Evolutionary conservation across 2,329 filamentous ascomycete species (phyloP).

Genomic region (Botrytis aclada): DNA sequence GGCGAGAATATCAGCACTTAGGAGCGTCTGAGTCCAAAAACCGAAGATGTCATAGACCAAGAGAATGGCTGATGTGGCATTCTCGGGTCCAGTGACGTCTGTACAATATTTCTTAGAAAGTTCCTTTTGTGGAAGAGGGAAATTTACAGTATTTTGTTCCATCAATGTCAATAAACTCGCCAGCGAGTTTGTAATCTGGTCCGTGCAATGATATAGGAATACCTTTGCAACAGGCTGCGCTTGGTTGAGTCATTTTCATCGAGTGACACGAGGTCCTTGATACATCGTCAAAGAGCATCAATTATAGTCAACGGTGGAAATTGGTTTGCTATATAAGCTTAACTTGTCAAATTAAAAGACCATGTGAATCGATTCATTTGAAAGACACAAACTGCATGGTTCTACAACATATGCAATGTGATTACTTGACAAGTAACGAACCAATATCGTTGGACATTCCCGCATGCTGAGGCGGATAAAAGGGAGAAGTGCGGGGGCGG

Average conservation of each 20-base stretch:
- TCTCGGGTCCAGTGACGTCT: conserved; percentile 47
- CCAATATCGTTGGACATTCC: neutral
- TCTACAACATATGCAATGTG: neutral
- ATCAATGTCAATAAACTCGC: conserved; percentile 1
- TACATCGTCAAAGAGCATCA: neutral
- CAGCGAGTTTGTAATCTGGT: neutral
- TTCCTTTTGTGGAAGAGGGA: too few relatives aligned
- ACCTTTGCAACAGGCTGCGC: conserved; percentile 15
- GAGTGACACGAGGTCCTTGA: neutral
- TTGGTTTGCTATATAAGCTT: neutral
- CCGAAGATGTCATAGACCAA: conserved; percentile 65
- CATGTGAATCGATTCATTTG: neutral
- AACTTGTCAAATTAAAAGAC: neutral
- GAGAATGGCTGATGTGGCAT: conserved; percentile 55
- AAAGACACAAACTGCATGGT: neutral
- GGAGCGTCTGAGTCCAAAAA: conserved; percentile 65
- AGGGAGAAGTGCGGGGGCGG: neutral
- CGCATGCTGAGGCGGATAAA: neutral
- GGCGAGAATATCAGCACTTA: conserved; percentile 65
- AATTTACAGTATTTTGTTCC: neutral
- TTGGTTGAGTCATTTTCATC: conserved; percentile 15
- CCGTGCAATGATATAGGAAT: neutral
- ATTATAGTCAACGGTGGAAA: too few relatives aligned
- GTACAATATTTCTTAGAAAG: neutral
- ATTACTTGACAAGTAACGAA: neutral